These are phyloP conservation scores for Bullera alba DNA, from an alignment of 768 basidiomycete species.

Conservation along the genomic window DNA sequence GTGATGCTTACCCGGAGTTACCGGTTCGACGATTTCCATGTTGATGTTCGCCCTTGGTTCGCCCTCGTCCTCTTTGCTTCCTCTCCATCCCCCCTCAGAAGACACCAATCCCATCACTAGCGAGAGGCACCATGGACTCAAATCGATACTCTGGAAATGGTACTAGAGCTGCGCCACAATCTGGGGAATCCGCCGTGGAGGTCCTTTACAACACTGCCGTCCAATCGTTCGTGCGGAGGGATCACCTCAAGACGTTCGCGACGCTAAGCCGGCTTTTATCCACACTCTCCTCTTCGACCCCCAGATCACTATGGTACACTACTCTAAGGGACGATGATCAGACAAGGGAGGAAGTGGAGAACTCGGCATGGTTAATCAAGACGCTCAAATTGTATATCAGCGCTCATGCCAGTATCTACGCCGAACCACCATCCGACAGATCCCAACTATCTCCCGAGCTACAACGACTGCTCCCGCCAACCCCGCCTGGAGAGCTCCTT, in stretches of 20 bases:
- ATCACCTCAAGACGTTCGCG: conserved; percentile 30
- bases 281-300: background rate
- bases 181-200: conserved; percentile 21
- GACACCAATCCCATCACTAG: no score
- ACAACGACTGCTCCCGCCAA: conserved; percentile 8
- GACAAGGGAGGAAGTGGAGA: background rate
- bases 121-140: no score
- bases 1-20: no score
- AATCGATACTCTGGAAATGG: no score
- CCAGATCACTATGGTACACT: conserved; percentile 15
- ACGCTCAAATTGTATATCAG: conserved; percentile 28
- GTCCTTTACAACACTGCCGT: conserved; percentile 35
- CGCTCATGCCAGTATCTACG: conserved; percentile 24
- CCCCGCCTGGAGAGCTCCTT: conserved; percentile 12
- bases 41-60: no score
- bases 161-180: conserved; percentile 2
- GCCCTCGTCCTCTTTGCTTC: no score
- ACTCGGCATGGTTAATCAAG: conserved; percentile 28
- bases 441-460: conserved; percentile 5
- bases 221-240: conserved; percentile 35
- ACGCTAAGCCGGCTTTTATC: conserved; percentile 14
- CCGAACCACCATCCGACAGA: conserved; percentile 21
- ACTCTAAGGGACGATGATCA: no score
- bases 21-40: no score
- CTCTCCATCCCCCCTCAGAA: no score